Base-by-base conservation (phyloP, 192 early-diverging fungal species). In the Gamsiella multidivaricata region DNA sequence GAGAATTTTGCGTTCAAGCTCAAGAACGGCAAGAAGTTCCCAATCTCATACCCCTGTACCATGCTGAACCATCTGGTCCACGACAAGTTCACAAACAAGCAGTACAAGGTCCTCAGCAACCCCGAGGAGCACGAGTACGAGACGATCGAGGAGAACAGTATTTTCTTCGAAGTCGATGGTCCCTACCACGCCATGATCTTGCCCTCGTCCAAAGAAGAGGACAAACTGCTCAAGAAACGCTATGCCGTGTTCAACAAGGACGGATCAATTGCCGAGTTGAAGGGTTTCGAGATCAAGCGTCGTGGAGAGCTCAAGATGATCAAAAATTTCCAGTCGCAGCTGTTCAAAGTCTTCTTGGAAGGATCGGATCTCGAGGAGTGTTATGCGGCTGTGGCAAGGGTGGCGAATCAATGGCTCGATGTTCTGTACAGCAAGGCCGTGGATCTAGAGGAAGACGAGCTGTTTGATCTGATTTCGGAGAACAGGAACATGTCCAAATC, bases 81-180 rank as follows among this genome's bases (percentile, higher is more conserved):
- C 58, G 96, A 89, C 69, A 80, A 95, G 79, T 99, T 97, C 75
- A 98, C 98, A 4, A 99, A 99, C 82, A 88, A 97, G 61, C 96
- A 99, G 79, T 99, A 97, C 80, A 95, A 97, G 73, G 87, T 91
- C n/a, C 69, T 92, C n/a, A 74, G 81, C 0, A 87, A 93, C 29
- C 63, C 75, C 5, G 82, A 78, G n/a, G 84, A 81, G 4, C 80
- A 83, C 51, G 73, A 87, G 37, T 97, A 97, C 70, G 51, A 78
- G 18, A 86, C 83, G 12, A 89, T 85, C 36, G 91, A 89, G 60
- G 98, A 99, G 61, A 99, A 99, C 85, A 91, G 89, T 81, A 99
- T 99, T 47, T 97, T 99, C 65, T 99, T 99, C 60, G 98, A 99
- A 79, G 96, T 98, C 26, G 96, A 99, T 65, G 98, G 98, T 10